phyloP scores from a whole-genome alignment of 2,329 filamentous ascomycete genomes.

The Cladophialophora yegresii region DNA sequence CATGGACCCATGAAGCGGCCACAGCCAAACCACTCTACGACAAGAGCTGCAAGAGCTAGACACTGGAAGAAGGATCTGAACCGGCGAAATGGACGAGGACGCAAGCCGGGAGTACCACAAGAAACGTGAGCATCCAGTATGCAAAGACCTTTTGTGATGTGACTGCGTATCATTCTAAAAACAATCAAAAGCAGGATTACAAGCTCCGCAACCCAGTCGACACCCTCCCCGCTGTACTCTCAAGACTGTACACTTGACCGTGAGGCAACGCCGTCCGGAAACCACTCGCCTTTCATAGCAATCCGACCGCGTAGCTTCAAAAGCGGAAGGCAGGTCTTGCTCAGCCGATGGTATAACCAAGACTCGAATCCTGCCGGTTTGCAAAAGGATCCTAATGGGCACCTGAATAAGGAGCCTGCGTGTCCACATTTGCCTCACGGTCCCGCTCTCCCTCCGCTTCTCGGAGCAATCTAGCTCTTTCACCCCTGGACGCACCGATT shows the following conservation, averaged over 20 bases:
- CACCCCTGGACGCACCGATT: not conserved
- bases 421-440: not conserved
- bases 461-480: constrained; percentile 10
- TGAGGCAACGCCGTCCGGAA: not conserved
- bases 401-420: not conserved
- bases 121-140: not conserved
- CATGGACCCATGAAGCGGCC: not conserved
- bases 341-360: not conserved
- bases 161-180: not conserved
- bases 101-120: not conserved
- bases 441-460: constrained; percentile 1
- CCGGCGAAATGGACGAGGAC: not conserved
- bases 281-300: not conserved
- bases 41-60: not conserved
- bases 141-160: not conserved
- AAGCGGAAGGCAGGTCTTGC: not conserved
- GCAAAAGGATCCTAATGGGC: not conserved
- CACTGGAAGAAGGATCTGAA: not conserved
- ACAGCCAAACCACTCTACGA: not conserved
- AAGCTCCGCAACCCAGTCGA: not conserved
- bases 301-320: not conserved
- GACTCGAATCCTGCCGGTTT: not conserved
- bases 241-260: not conserved
- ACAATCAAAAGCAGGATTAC: not conserved
- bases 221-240: not conserved